Conservation (phyloP, 352 stramenopile species). For the Blastocystis sp. region DNA sequence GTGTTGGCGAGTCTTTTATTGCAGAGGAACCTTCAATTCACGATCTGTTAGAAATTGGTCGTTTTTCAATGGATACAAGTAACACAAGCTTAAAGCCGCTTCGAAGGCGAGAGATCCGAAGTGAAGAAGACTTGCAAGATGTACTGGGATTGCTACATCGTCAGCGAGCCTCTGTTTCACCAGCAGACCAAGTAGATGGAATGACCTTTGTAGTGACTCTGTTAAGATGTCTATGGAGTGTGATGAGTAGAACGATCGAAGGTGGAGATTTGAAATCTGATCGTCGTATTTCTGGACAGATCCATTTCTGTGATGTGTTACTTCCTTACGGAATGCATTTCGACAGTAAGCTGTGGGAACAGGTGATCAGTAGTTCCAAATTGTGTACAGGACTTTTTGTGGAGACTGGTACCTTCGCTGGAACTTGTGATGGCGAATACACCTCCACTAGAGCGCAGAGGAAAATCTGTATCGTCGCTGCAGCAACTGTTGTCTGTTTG, state of each 20-base stretch:
- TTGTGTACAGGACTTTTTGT: neutral
- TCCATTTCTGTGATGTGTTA: conserved; percentile 23
- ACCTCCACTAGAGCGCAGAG: neutral
- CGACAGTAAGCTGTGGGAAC: neutral
- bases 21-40: neutral
- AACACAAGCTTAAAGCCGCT: neutral
- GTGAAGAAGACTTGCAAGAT: neutral
- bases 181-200: neutral
- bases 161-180: neutral
- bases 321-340: neutral
- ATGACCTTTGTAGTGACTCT: neutral
- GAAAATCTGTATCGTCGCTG: neutral
- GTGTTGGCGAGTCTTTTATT: neutral
- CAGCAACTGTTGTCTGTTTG: neutral
- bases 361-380: neutral
- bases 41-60: conserved; percentile 23
- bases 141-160: neutral
- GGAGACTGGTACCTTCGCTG: neutral
- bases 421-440: neutral
- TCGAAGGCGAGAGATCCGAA: neutral
- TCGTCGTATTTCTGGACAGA: neutral
- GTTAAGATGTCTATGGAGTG: neutral
- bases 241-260: conserved; percentile 15
- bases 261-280: neutral
- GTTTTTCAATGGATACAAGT: neutral